phyloP scores from a whole-genome alignment of 2,329 filamentous ascomycete genomes.

The Polytolypa hystricis region DNA sequence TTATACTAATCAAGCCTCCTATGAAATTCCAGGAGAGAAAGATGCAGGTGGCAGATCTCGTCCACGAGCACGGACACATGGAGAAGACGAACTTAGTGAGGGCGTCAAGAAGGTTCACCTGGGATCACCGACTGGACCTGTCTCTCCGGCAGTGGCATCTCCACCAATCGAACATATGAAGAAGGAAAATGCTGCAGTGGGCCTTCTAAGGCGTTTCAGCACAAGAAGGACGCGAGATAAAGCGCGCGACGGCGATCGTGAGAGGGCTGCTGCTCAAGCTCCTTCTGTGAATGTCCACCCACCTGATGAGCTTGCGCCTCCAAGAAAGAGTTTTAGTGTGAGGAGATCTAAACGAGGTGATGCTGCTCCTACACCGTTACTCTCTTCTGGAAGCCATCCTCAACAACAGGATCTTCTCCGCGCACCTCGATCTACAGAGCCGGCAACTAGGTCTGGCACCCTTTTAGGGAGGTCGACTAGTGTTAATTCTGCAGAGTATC shows the following conservation, averaged over 20 bases:
- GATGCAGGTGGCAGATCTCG: slow-evolving; percentile 73
- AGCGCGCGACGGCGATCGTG: slow-evolving; percentile 30
- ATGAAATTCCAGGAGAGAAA: slow-evolving; percentile 82
- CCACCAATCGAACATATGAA: slow-evolving; percentile 53
- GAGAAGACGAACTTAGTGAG: slow-evolving; percentile 80
- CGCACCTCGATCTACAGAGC: slow-evolving; percentile 55
- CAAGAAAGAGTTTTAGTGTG: slow-evolving; percentile 84
- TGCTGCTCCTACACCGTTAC: slow-evolving; percentile 42
- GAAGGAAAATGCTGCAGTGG: slow-evolving; percentile 79
- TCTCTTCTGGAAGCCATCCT: slow-evolving; percentile 50
- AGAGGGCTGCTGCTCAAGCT: slow-evolving; percentile 53
- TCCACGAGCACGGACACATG: slow-evolving; percentile 81
- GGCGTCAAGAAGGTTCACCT: slow-evolving; percentile 56
- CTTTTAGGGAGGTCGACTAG: slow-evolving; percentile 78
- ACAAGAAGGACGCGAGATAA: slow-evolving; percentile 62
- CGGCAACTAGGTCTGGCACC: slow-evolving; percentile 49
- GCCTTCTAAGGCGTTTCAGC: slow-evolving; percentile 79
- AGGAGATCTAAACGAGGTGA: slow-evolving; percentile 48
- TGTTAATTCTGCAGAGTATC: slow-evolving; percentile 77
- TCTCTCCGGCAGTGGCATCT: slow-evolving; percentile 41
- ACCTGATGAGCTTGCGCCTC: slow-evolving; percentile 55
- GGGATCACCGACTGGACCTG: slow-evolving; percentile 36
- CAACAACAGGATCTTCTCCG: slow-evolving; percentile 70
- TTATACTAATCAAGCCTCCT: slow-evolving; percentile 73
- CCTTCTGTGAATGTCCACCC: slow-evolving; percentile 74